Conservation (phyloP, 2,329 filamentous ascomycete genomes). For the Phaeosphaeriaceae sp. region DNA sequence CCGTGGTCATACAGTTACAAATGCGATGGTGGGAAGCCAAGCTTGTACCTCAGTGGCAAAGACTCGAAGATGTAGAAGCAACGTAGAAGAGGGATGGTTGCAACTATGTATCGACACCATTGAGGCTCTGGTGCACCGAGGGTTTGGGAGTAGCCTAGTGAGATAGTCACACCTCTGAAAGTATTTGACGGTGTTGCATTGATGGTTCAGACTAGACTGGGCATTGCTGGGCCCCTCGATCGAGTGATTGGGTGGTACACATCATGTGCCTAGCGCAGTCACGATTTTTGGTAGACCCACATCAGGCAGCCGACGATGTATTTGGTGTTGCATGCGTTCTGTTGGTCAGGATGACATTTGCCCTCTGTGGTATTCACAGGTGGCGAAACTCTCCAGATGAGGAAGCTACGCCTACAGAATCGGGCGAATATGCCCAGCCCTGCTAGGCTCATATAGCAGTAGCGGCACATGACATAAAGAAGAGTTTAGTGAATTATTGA, state of each 20-base stretch:
- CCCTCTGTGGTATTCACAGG: background rate
- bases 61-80: constrained; percentile 13
- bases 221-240: background rate
- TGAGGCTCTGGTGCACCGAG: constrained; percentile 10
- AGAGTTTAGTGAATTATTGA: constrained; percentile 22
- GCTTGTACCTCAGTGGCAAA: constrained; percentile 3
- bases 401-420: constrained; percentile 21
- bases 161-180: too few species aligned
- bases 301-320: background rate
- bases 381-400: constrained; percentile 21
- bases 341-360: background rate
- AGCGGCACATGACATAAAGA: constrained; percentile 14
- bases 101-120: background rate
- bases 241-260: background rate
- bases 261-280: background rate
- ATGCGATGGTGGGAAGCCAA: constrained; percentile 3
- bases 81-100: constrained; percentile 4
- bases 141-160: background rate
- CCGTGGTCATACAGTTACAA: constrained; percentile 14
- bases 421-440: constrained; percentile 26
- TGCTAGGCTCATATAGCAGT: constrained; percentile 21
- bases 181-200: background rate
- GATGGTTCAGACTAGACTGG: background rate
- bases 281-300: background rate
- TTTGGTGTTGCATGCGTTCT: background rate